Evolutionary conservation across 352 stramenopile species (phyloP), one percentile per base, ranked within the genome.

Genomic region (Pilasporangium apinafurcum): DNA sequence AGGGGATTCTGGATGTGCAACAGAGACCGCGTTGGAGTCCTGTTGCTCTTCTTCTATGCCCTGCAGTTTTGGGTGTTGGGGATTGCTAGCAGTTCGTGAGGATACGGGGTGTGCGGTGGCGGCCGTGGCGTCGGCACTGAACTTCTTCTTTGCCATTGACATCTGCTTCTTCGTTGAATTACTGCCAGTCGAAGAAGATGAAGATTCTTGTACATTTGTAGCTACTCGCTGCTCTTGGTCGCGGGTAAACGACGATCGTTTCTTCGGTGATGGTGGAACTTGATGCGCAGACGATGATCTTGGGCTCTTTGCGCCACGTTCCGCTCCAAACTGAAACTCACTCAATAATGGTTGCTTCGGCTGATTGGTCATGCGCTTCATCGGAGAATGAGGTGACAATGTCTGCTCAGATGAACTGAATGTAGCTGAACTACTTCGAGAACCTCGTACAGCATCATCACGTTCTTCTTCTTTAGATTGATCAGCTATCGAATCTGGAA

Each of bases 1-100:
- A 6, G 62, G 51, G 3, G 50, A 62, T 18, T 47, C 18, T 28
- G 48, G 49, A 16, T 27, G 12, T 18, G n/a, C n/a, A n/a, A n/a
- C n/a, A n/a, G n/a, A n/a, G n/a, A n/a, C n/a, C n/a, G n/a, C n/a
- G 37, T 50, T 33, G 9, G 37, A 40, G 37, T 44, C 17, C 20
- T 36, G 59, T 2, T 64, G 48, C 49, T 73, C 67, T 51, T 73
- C 63, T 16, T 62, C 47, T 53, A 82, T 74, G 7, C 69, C 62
- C 13, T 80, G 45, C 1, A 80, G 63, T 49, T 55, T 43, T 45
- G 58, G 35, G 22, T 27, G 31, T 26, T 51, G 14, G 31, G 50
- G 17, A 14, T 52, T 16, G 37, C 37, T n/a, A 0, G 40, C 27
- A 1, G n/a, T 40, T 26, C 17, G n/a, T 20, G 28, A 34, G 2